Base-by-base conservation (phyloP, 768 basidiomycete species). In the Lentinula edodes region DNA sequence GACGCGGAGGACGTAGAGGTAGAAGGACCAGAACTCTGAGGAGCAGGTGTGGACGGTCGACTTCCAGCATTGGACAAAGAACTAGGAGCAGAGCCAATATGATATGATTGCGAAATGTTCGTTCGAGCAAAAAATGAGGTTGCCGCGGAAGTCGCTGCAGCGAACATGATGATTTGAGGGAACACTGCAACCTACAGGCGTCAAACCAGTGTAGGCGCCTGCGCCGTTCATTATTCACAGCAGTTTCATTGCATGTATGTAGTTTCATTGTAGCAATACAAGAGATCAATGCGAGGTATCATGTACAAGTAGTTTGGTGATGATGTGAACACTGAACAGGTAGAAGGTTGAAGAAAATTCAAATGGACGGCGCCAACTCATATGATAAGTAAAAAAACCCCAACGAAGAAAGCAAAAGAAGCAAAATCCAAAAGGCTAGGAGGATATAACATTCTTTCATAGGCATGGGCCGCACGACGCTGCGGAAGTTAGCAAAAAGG, bases 61-160 rank as follows among this genome's bases (percentile, higher is more conserved):
- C 78, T 83, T 58, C 68, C 71, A 52, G 73, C 52, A 43, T 63
- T 54, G 20, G 63, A 57, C 63, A 56, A 72, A 50, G 74, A 69
- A 20, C 77, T 66, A 16, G 45, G 15, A 15, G 55, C 41, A 43
- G 71, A 64, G 1, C 83, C 87, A 65, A 91, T 83, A 65, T 80
- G 86, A 69, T 94, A 94, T 6, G 85, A 87, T 73, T 91, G 89
- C 3, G 87, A 89, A 63, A 94, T 91, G 51, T 85, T 85, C 6
- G 91, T 90, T 18, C 92, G 80, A 38, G 83, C 83, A 70, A 94
- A 91, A 76, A 93, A 89, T 10, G 91, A 91, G 3, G 87, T 85
- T 28, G 92, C 92, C 8, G 87, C 91, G 60, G 55, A 56, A 28
- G 55, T 56, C 55, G 55, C 55, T 35, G 91, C 91, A 60, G 59